Conservation (phyloP, 2,329 filamentous ascomycete species). For the Fusarium sp. region DNA sequence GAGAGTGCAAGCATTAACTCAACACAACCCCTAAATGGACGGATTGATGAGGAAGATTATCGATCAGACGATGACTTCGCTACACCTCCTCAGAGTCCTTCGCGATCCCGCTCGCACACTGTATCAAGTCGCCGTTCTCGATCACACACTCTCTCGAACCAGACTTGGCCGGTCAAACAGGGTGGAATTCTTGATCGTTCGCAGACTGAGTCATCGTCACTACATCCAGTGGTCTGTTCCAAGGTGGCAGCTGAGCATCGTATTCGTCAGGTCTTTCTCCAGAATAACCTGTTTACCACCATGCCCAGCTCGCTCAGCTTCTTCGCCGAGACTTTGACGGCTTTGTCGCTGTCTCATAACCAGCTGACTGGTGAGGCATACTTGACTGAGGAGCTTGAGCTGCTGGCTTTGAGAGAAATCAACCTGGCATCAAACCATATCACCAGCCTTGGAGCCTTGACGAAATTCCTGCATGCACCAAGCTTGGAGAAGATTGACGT, state of each 20-base stretch:
- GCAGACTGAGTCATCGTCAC: slow-evolving; percentile 69
- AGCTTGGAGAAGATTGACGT: slow-evolving; percentile 81
- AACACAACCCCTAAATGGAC: neutral
- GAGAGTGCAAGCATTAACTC: slow-evolving; percentile 26
- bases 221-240: slow-evolving; percentile 68
- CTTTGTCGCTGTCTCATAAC: slow-evolving; percentile 81
- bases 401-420: slow-evolving; percentile 81
- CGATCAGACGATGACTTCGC: slow-evolving; percentile 66
- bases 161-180: slow-evolving; percentile 65
- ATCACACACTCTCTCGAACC: slow-evolving; percentile 58
- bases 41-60: slow-evolving; percentile 54
- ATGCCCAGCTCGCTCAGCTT: slow-evolving; percentile 78
- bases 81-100: slow-evolving; percentile 65
- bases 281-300: slow-evolving; percentile 78
- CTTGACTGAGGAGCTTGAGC: slow-evolving; percentile 71
- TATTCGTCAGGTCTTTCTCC: slow-evolving; percentile 71
- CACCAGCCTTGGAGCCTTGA: slow-evolving; percentile 73
- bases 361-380: slow-evolving; percentile 73
- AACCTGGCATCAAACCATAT: slow-evolving; percentile 81
- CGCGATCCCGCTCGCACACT: slow-evolving; percentile 61
- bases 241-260: slow-evolving; percentile 64
- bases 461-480: slow-evolving; percentile 76
- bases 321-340: slow-evolving; percentile 76
- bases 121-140: slow-evolving; percentile 57
- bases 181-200: slow-evolving; percentile 78